Evolutionary conservation across 306 rosid genomes (phyloP), one percentile per base, ranked within the genome.

Genomic region (Cucurbita argyrosperma): DNA sequence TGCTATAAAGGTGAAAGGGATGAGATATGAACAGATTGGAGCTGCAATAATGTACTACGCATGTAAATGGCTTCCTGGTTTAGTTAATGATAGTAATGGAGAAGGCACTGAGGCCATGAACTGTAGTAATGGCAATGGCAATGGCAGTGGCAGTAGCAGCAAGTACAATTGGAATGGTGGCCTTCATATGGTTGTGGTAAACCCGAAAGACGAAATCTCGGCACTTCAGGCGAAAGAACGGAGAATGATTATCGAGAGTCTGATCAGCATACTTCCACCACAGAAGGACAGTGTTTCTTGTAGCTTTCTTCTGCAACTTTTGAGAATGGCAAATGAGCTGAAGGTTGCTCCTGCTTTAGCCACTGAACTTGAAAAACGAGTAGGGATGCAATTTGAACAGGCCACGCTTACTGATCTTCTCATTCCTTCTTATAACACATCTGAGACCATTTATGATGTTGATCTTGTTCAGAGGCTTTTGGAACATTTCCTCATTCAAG

Each of bases 331-430:
- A 21, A 89, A 85, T 78, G 80, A 83, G 90, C 77, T 89, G 59
- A 91, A 88, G 53, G 99, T 91, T 35, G 96, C 99, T 4, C 97
- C 91, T 30, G 99, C 99, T 42, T 77, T 95, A 67, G 96, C 87
- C 19, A 95, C 96, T 35, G 99, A 95, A 60, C 80, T 91, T 52
- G 99, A 95, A 81, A 95, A 95, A 76, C 80, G 99, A 70, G 97
- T 95, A 37, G 99, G 99, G 62, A 95, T 95, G 99, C 99, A 91
- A 71, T 88, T 95, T 71, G 99, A 95, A 39, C 96, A 95, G 74
- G 99, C 97, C 67, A 80, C 90, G 63, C 75, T 88, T 59, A 72
- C 83, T 5, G 97, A 95, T 76, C 99, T 95, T 56, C 78, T 95
- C 13, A 87, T 95, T 69, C 99, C 96, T 45, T 83, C 86, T 45